A percentile compares a stretch with the other conserved stretches of the same genome.
phyloP scores from a whole-genome alignment of 768 basidiomycete genomes.

The Tulasnella sp. region DNA sequence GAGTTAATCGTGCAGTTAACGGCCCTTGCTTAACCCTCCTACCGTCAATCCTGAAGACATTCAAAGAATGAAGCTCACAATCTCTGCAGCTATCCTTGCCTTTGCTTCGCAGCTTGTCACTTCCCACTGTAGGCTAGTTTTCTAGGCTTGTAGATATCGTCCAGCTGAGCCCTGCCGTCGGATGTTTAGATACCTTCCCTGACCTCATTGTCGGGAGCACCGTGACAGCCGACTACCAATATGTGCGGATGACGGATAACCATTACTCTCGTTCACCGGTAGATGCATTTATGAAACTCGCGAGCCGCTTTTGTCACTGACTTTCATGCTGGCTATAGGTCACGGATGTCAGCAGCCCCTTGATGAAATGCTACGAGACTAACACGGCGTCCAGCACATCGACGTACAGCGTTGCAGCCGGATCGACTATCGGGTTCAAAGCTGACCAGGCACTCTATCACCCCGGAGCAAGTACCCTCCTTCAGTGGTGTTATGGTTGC shows the following conservation, averaged over 20 bases:
- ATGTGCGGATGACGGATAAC: slow-evolving; percentile 25
- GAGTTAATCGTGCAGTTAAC: background rate
- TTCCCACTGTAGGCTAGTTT: background rate
- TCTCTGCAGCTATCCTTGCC: background rate
- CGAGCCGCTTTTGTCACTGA: background rate
- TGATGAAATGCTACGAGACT: slow-evolving; percentile 17
- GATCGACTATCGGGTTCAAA: slow-evolving; percentile 22
- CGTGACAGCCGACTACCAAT: slow-evolving; percentile 22
- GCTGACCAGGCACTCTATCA: slow-evolving; percentile 25
- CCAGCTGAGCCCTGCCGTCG: background rate
- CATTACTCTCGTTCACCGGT: slow-evolving; percentile 17
- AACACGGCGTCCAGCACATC: background rate
- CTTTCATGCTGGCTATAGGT: background rate
- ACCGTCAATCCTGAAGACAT: background rate
- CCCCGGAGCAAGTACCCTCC: slow-evolving; percentile 20
- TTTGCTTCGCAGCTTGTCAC: slow-evolving; percentile 5
- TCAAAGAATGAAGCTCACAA: background rate
- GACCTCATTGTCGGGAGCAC: slow-evolving; percentile 16
- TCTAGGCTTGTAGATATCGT: no score
- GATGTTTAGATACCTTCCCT: slow-evolving; percentile 12
- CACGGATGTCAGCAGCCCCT: slow-evolving; percentile 16
- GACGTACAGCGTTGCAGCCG: slow-evolving; percentile 24
- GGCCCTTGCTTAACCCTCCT: slow-evolving; percentile 27
- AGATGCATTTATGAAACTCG: background rate
- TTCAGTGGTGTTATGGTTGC: background rate